Evolutionary conservation across 1,284 basidiomycete genomes (phyloP), one percentile per base, ranked within the genome.

Genomic region (Cutaneotrichosporon sp.): DNA sequence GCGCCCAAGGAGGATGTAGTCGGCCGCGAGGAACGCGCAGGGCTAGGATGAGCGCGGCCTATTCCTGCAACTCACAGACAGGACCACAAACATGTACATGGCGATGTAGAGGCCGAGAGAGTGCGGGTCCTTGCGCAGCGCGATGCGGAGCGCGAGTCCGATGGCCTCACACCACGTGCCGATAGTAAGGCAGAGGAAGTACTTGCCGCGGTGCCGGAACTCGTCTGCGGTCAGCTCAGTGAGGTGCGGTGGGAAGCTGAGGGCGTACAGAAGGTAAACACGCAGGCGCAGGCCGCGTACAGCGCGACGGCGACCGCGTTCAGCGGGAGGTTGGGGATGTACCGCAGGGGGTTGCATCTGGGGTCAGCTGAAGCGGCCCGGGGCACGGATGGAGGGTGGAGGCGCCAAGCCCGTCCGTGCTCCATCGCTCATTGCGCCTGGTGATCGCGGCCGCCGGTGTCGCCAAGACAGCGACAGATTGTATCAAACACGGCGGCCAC

Each of bases 21-120:
- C 83, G 31, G 87, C 84, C 3, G 88, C 88, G 64, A 90, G 87
- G 80, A 89, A 89, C n/a, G 86, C 87, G 68, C 88, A 89, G 6
- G 89, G 87, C 80, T 84, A 66, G 27, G 16, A 53, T 60, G 11
- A 56, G 49, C 43, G 4, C 1, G 4, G 13, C 4, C n/a, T n/a
- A n/a, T n/a, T n/a, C n/a, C n/a, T n/a, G n/a, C n/a, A n/a, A n/a
- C 54, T 49, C 53, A 61, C 60, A 10, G 42, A 47, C 11, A 66
- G 59, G 9, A 66, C 53, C 11, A 63, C 61, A 49, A 66, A 59
- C 53, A 66, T 52, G 59, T 63, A 60, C 61, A 63, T 60, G 36
- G 38, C 50, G 27, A 66, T 63, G 50, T 66, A 66, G 9, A 54
- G 54, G n/a, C 61, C 61, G 13, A 52, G 38, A 2, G 27, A 33